Evolutionary conservation across 2,329 filamentous ascomycete genomes (phyloP), one percentile per base, ranked within the genome.

Genomic region (Emergomyces orientalis): DNA sequence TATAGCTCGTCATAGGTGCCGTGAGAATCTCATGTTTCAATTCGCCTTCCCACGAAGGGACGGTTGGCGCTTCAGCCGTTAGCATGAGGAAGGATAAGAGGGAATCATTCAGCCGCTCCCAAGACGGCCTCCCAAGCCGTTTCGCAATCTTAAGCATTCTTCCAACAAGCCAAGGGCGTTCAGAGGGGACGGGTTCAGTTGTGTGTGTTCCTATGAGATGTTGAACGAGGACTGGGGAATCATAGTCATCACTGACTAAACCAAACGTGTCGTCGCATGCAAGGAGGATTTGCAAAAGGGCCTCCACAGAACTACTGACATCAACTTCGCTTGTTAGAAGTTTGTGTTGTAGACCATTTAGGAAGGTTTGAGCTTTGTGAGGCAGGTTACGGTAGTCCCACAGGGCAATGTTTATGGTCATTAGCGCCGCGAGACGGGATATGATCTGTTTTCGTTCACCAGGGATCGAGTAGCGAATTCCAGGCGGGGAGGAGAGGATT

Each of bases 61-160:
- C 65, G n/a, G 62, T 64, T 0, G 68, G 63, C 30, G 67, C 65
- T 30, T 63, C 62, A 1, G 69, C 64, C n/a, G 68, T 68, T 30
- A 77, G 62, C 0, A 72, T 73, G 60, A 77, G 63, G 63, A 73
- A 77, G 6, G 68, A 69, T 54, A 76, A 70, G 14, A 77, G 67
- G 34, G 75, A 69, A n/a, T 72, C 68, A 63, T 71, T 73, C n/a
- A 78, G 63, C 2, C 63, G 68, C 62, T 73, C 67, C 72, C 75
- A 77, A 3, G 69, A 73, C 7, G 69, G 65, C 14, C 69, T 63
- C 27, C 71, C 67, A 22, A 77, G 59, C 19, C 75, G 71, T 60
- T 76, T 76, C 3, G 73, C 73, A 51, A 77, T 68, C 60, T 77
- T 77, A 55, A 77, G 63, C 74, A 77, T 76, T 8, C 75, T 71